A percentile compares a stretch with the other conserved stretches of the same genome.
Conservation (phyloP, 495 filamentous ascomycete genomes). For the Usnea hakonensis region DNA sequence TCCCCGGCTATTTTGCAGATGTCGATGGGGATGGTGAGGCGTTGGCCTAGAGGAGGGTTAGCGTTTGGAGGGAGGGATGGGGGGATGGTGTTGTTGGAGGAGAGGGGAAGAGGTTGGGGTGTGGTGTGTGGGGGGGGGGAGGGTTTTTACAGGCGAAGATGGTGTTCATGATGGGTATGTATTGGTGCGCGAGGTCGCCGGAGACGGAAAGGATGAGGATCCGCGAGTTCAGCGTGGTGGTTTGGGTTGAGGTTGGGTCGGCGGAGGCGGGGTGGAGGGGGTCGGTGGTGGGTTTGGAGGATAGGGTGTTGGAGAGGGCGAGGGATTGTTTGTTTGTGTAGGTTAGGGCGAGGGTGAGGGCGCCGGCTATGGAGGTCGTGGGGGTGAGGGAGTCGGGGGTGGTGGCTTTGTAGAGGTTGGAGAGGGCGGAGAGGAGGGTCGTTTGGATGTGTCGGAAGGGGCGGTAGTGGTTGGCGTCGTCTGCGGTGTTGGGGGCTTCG, state of each 20-base stretch:
- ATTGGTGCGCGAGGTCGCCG: constrained; percentile 76
- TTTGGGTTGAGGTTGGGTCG: constrained; percentile 34
- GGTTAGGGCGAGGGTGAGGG: constrained; percentile 77
- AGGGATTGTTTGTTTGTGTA: constrained; percentile 65
- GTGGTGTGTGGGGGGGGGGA: fast-evolving
- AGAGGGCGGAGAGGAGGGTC: constrained; percentile 63
- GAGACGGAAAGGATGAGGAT: constrained; percentile 82
- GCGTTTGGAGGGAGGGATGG: neutral
- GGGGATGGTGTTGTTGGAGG: neutral
- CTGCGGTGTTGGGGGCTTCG: constrained; percentile 8
- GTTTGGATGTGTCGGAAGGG: constrained; percentile 81
- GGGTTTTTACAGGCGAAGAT: constrained; percentile 60
- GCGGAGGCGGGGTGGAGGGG: constrained; percentile 32
- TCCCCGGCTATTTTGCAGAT: constrained; percentile 78
- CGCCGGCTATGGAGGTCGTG: constrained; percentile 81
- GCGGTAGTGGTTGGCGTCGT: constrained; percentile 75
- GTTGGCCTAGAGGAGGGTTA: constrained; percentile 49
- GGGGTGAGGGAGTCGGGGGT: constrained; percentile 52
- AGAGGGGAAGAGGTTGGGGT: neutral
- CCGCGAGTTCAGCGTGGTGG: constrained; percentile 59
- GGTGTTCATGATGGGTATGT: constrained; percentile 95
- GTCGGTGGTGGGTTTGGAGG: constrained; percentile 25
- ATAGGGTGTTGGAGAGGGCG: constrained; percentile 27
- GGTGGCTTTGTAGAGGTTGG: constrained; percentile 59
- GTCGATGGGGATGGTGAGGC: constrained; percentile 79